Evolutionary conservation across 1,284 basidiomycete species (phyloP), one percentile per base, ranked within the genome.

Genomic region (Pyrrhoderma lamaoense): DNA sequence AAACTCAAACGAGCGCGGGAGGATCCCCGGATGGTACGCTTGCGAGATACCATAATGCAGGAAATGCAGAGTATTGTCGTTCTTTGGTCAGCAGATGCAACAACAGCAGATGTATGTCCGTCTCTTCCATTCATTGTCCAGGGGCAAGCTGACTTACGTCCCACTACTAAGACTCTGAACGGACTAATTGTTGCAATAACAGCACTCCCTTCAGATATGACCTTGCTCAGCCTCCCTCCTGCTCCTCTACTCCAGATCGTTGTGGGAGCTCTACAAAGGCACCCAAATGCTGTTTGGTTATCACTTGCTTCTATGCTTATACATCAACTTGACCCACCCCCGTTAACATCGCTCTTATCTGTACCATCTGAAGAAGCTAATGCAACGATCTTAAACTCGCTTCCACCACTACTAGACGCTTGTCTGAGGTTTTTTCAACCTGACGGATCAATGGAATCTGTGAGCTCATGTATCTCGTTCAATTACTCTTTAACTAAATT

Each of bases 161-260:
- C 3, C 23, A 21, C 5, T 5, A 31, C 5, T 31, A 55, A 91
- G 88, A 80, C 82, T 8, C 64, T 91, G 42, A 87, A 84, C 65
- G 85, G 88, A 52, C 70, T 91, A n/a, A 76, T 89, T 67, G 89
- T 87, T 58, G 82, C 84, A 0, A 84, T 90, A 55, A 91, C 89
- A 0, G 78, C 80, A 4, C 71, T 87, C 45, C 86, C 82, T 0
- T 69, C 72, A 3, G 88, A 90, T 55, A 72, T 74, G 22, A 93
- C 89, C 0, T 65, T 94, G 9, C 72, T 94, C 8, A 88, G 90
- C 0, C 72, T 94, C 0, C 80, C 86, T 1, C 77, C 90, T 1
- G 80, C 79, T 2, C 89, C 91, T 0, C 68, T 95, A 1, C 71
- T 95, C 13, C 79, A 82, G 56, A 70, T 93, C 18, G 82, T 93